phyloP scores from a whole-genome alignment of 129 eudicot species.

The Smallanthus sonchifolius region DNA sequence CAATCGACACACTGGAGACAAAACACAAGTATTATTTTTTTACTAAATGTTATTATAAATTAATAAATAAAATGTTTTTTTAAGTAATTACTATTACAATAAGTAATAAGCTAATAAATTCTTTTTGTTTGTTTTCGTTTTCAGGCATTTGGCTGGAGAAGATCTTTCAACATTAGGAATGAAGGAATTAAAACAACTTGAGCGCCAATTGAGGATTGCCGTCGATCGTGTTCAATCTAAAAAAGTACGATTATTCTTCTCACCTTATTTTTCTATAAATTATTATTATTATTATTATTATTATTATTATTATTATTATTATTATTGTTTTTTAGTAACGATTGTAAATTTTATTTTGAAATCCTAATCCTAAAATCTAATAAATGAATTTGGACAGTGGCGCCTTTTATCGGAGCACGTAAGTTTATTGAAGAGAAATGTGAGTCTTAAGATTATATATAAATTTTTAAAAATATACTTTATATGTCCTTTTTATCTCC shows the following conservation, averaged over 20 bases:
- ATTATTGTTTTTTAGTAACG: not conserved
- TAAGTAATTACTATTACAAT: not conserved
- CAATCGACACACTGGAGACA: constrained; percentile 53
- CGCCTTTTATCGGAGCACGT: constrained; percentile 59
- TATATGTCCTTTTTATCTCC: not conserved
- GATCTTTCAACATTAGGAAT: constrained; percentile 54
- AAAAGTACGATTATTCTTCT: constrained; percentile 11
- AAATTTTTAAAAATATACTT: not conserved
- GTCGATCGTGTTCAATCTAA: constrained; percentile 70
- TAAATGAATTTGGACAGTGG: constrained; percentile 40
- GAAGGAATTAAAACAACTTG: constrained; percentile 69
- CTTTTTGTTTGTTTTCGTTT: not conserved
- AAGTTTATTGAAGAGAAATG: constrained; percentile 57
- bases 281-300: not conserved
- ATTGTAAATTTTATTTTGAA: not conserved
- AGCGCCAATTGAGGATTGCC: constrained; percentile 64
- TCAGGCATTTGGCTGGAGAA: constrained; percentile 66
- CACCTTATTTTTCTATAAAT: not conserved
- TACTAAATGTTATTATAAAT: too few relatives aligned
- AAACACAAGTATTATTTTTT: constrained; percentile 35
- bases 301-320: not conserved
- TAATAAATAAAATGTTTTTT: not conserved
- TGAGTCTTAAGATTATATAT: constrained; percentile 27
- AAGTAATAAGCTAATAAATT: not conserved
- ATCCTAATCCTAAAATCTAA: constrained; percentile 12